Evolutionary conservation across 371 early-diverging fungal species (phyloP).

Genomic region (Parasitella parasitica): DNA sequence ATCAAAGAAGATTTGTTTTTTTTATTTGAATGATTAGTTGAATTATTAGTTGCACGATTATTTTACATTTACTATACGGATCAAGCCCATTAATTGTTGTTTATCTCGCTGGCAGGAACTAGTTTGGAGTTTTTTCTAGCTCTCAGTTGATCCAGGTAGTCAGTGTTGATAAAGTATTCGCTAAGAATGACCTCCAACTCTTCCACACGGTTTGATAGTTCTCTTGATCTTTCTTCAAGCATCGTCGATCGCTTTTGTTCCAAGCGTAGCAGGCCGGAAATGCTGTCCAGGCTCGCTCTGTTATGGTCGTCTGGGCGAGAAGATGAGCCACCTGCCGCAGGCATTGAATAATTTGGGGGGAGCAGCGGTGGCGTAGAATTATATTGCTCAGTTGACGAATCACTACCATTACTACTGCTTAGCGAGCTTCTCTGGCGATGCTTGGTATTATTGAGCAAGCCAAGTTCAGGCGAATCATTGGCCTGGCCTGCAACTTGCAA

Average conservation of each 20-base stretch:
- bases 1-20: no score
- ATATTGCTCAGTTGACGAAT: not conserved
- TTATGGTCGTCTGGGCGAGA: not conserved
- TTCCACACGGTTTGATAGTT: constrained; percentile 29
- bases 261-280: not conserved
- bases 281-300: not conserved
- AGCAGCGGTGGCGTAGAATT: not conserved
- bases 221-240: constrained; percentile 3
- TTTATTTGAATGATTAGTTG: no score
- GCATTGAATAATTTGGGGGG: not conserved
- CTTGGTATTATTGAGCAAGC: not conserved
- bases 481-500: not conserved
- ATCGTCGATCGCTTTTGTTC: not conserved
- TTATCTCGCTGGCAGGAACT: not conserved
- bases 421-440: not conserved
- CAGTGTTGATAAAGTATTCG: constrained; percentile 41
- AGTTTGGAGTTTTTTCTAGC: constrained; percentile 1
- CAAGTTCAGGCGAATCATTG: not conserved
- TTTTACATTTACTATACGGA: no score
- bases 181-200: constrained; percentile 40
- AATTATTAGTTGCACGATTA: no score
- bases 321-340: not conserved
- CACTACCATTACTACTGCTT: not conserved
- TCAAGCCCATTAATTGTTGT: not conserved
- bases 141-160: constrained; percentile 34